Evolutionary conservation across 2,329 filamentous ascomycete genomes (phyloP).

Genomic region (Talaromyces sp.): DNA sequence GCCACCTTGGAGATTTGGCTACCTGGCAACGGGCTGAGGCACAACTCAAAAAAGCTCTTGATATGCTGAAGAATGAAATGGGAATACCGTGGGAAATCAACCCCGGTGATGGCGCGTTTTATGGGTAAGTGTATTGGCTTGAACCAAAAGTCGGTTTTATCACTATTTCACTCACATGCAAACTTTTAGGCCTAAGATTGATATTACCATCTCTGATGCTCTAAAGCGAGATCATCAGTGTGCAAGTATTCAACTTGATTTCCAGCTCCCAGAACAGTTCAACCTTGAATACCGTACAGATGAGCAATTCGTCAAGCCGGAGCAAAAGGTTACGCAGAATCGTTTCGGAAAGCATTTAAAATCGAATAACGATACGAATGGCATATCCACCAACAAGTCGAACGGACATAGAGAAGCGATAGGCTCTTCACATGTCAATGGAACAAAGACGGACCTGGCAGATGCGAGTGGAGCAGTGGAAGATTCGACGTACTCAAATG

Average conservation of each 20-base stretch:
- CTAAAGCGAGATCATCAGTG: constrained; percentile 82
- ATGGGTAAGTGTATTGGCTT: too few species aligned
- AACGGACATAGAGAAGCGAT: too few species aligned
- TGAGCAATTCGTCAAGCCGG: constrained; percentile 38
- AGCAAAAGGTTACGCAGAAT: too few species aligned
- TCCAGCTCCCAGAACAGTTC: constrained; percentile 80
- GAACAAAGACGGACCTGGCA: too few species aligned
- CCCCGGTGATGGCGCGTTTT: constrained; percentile 80
- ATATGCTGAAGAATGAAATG: constrained; percentile 39
- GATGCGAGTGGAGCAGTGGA: too few species aligned
- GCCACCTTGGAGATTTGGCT: constrained; percentile 68
- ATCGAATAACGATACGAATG: too few species aligned
- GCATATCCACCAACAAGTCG: too few species aligned
- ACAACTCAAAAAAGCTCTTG: constrained; percentile 60
- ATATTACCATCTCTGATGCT: constrained; percentile 75
- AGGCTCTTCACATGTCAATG: too few species aligned
- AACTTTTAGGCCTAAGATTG: constrained; percentile 89
- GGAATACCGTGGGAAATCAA: constrained; percentile 68
- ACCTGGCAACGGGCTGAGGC: constrained; percentile 65
- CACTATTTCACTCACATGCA: too few species aligned
- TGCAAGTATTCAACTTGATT: constrained; percentile 82
- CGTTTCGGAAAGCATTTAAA: too few species aligned
- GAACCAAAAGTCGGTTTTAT: too few species aligned
- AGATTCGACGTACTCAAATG: too few species aligned
- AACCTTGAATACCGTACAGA: constrained; percentile 61